Conservation (phyloP, 2,329 filamentous ascomycete species). For the Fusarium tricinctum region DNA sequence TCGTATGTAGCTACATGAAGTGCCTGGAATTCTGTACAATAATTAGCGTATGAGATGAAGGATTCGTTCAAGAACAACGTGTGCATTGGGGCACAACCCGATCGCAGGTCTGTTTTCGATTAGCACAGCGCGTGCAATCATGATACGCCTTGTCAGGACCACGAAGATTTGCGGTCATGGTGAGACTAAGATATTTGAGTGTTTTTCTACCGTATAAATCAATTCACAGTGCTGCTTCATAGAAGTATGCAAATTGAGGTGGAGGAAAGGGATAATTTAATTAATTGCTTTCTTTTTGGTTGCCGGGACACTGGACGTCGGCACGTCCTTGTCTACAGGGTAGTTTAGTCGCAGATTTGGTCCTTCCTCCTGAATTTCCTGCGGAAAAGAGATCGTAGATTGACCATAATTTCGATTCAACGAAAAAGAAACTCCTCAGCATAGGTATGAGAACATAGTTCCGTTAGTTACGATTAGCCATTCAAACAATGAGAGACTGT, state of each 20-base stretch:
- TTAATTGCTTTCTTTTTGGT: neutral
- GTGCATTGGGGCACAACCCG: neutral
- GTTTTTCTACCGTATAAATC: neutral
- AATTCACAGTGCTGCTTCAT: no score
- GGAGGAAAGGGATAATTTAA: neutral
- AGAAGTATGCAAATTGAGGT: no score
- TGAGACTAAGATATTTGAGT: neutral
- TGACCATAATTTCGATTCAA: no score
- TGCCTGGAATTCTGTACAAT: no score
- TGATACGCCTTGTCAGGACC: neutral
- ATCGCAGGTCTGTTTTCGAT: constrained; percentile 17
- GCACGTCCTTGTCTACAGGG: neutral
- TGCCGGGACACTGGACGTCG: neutral
- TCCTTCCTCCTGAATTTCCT: no score
- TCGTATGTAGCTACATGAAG: neutral
- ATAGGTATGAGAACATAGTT: no score
- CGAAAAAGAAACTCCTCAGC: no score
- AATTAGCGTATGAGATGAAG: no score
- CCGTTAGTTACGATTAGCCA: no score
- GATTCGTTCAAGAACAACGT: neutral
- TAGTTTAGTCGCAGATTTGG: neutral
- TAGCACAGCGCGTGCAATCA: constrained; percentile 1
- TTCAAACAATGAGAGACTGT: no score
- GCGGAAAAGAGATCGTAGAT: no score
- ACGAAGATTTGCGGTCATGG: neutral